These are phyloP conservation scores for Phlyctochytrium bullatum DNA, from an alignment of 192 early-diverging fungal species.

Conservation along the genomic window DNA sequence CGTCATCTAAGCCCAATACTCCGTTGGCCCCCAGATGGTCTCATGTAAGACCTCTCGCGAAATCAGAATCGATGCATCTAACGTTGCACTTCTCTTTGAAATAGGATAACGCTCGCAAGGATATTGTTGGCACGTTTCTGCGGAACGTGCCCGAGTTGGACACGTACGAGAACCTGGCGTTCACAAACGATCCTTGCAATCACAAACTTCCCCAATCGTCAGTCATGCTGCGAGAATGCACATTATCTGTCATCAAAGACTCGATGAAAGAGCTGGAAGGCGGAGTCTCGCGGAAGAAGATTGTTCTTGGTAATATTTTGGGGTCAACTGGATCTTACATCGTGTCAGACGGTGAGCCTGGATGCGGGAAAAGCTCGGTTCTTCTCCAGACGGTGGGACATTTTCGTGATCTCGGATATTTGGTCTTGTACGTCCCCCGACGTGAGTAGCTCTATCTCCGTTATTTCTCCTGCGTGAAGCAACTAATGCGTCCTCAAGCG, in stretches of 20 bases:
- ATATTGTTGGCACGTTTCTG: not conserved
- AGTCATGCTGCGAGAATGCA: constrained; percentile 1
- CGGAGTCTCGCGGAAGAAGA: not conserved
- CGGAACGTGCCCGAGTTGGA: not conserved
- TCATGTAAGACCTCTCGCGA: too few relatives aligned
- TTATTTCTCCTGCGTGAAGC: not conserved
- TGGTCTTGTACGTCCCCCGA: constrained; percentile 7
- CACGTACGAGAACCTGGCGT: not conserved
- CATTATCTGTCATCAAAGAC: not conserved
- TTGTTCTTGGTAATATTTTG: constrained; percentile 8
- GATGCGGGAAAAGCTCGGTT: constrained; percentile 10
- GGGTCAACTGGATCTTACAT: not conserved
- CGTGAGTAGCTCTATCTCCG: too few relatives aligned
- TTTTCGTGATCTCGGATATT: not conserved
- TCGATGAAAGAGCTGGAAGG: not conserved
- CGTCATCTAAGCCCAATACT: too few relatives aligned
- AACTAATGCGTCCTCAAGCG: too few relatives aligned
- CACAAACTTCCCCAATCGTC: not conserved
- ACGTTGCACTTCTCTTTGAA: too few relatives aligned
- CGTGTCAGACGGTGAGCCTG: constrained; percentile 2
- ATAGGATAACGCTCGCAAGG: not conserved
- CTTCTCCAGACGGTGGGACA: constrained; percentile 7
- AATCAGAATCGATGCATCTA: too few relatives aligned
- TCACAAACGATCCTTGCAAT: not conserved
- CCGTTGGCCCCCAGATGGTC: too few relatives aligned